Evolutionary conservation across 139 green algal genomes (phyloP), one percentile per base, ranked within the genome.

Genomic region (Asterochloris sp.): DNA sequence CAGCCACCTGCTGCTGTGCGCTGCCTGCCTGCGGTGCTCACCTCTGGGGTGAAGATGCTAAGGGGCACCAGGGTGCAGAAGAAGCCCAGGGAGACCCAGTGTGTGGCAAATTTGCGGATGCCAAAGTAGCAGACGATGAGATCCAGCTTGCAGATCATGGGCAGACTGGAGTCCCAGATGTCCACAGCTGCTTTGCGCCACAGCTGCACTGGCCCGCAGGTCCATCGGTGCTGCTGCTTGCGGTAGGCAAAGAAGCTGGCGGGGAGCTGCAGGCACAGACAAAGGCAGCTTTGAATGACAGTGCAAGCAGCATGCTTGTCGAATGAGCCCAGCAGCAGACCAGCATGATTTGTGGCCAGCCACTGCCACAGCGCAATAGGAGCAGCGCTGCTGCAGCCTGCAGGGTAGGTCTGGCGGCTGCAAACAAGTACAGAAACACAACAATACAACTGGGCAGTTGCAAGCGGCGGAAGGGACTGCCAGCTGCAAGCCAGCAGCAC

Each of bases 171-270:
- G 19, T 24, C 29, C 93, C 93, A 96, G 64, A 97, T 91, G 76
- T 90, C 86, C 26, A 62, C 62, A 26, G 81, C 85, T 17, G 91
- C 86, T 67, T 89, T 86, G 16, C 83, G 81, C 93, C 91, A 96
- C 28, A 97, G 89, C 85, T 96, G 93, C 83, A 96, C 91, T 54
- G 94, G 94, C 16, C 94, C 94, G 76, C 91, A 95, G 16, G 89
- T 95, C 92, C 93, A 99, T 81, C 97, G 90, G 90, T 98, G 97
- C 91, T 99, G 97, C 93, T 99, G 97, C 87, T 98, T 99, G 87
- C 94, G 92, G 91, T 98, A 99, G 9, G 96, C 94, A 54, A 92
- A 94, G 83, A 98, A 96, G 75, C 89, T 94, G 83, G 90, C 92
- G 24, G 97, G 96, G 66, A 99, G 92, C 91, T 97, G 91, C 88